Percentiles rank a stretch among this genome's conserved stretches.
Evolutionary conservation across 371 early-diverging fungal species (phyloP).

Genomic region (Catenaria anguillulae): DNA sequence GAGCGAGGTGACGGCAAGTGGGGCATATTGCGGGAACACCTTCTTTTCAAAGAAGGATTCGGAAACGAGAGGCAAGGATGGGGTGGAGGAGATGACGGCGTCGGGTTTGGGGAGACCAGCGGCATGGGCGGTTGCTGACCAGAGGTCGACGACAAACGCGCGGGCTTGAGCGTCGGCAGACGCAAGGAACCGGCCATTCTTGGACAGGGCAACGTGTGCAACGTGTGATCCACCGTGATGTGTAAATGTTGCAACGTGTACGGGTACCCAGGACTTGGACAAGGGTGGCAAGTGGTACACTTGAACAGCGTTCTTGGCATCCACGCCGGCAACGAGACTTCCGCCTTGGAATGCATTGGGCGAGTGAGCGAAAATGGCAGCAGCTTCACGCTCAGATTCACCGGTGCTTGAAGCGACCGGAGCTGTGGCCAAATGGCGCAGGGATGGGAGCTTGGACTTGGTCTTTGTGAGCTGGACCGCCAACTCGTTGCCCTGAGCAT

Average conservation of each 20-base stretch:
- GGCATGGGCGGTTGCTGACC: background rate
- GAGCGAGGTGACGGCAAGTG: background rate
- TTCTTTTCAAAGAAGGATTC: slow-evolving; percentile 1
- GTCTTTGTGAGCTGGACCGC: background rate
- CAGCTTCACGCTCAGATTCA: background rate
- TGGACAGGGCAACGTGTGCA: background rate
- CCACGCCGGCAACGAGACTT: background rate
- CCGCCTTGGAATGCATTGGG: background rate
- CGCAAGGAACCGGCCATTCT: background rate
- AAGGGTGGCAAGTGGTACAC: background rate
- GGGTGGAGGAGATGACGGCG: too few species aligned
- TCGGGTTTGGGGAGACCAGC: background rate
- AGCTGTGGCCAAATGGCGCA: background rate
- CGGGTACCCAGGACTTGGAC: background rate
- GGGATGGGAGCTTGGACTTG: background rate
- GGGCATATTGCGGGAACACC: background rate
- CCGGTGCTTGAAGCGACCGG: background rate
- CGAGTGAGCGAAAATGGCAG: background rate
- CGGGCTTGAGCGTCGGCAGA: background rate
- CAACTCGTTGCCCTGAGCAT: background rate
- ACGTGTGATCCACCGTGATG: background rate
- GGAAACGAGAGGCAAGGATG: background rate
- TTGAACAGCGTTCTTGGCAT: background rate
- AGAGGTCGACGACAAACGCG: background rate
- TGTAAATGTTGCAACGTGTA: background rate